These are phyloP conservation scores for Cordia subcordata DNA, from an alignment of 257 asterid genomes.

Conservation along the genomic window DNA sequence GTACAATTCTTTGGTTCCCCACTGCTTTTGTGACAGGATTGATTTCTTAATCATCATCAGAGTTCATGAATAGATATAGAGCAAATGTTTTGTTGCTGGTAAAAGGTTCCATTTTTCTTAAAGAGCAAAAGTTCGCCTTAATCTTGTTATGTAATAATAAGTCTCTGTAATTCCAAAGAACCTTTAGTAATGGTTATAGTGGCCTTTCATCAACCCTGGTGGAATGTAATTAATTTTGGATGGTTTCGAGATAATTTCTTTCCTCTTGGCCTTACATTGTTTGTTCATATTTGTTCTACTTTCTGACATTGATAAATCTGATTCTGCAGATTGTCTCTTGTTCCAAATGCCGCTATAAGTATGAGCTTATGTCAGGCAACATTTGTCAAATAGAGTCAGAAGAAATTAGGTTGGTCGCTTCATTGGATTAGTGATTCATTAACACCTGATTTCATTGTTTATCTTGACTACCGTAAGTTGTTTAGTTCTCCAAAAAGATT, in stretches of 20 bases:
- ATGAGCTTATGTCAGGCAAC: conserved; percentile 84
- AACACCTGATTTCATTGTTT: conserved; percentile 1
- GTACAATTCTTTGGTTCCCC: too few species aligned
- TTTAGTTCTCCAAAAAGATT: not conserved
- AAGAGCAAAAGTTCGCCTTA: not conserved
- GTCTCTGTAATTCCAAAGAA: not conserved
- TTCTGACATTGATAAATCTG: conserved; percentile 8
- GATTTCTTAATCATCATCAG: too few species aligned
- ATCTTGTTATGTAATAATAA: not conserved
- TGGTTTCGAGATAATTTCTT: not conserved
- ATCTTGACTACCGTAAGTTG: not conserved
- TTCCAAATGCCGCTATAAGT: conserved; percentile 88
- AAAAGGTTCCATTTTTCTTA: too few species aligned
- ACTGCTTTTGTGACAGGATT: too few species aligned
- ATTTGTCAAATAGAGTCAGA: conserved; percentile 72
- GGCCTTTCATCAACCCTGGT: not conserved
- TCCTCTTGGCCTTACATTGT: not conserved
- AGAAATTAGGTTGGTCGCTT: conserved; percentile 64
- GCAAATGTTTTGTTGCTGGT: not conserved
- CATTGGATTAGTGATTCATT: conserved; percentile 9
- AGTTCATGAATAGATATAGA: too few species aligned
- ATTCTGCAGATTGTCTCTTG: conserved; percentile 75
- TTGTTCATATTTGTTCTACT: not conserved
- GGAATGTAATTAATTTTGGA: not conserved
- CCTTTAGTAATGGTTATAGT: not conserved